Evolutionary conservation across 352 stramenopile genomes (phyloP), one percentile per base, ranked within the genome.

Genomic region (Phytophthora uliginosa): DNA sequence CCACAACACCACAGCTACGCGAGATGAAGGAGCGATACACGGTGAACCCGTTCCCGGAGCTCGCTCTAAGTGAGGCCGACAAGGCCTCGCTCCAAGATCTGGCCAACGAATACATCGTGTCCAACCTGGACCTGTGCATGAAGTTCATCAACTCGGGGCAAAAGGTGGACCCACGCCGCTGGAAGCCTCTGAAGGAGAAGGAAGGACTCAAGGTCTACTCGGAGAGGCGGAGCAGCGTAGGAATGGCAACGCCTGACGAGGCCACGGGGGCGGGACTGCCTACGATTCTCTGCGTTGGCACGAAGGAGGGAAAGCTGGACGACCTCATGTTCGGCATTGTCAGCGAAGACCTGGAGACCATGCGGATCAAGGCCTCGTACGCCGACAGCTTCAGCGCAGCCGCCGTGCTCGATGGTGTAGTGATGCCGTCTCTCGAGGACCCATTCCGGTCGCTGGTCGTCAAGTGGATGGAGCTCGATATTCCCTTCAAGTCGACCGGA

Each of bases 381-480:
- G 36, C 36, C 36, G 36, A 45, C 36, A 45, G 36, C 36, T 45
- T 45, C 42, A 50, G 42, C 18, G 42, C 42, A 15, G 42, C 42
- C 15, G 42, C 42, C 42, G 42, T 50, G 18, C 42, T 50, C 6
- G 42, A 50, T 7, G 42, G 42, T 17, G 42, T 50, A 17, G 42
- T 50, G 15, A 50, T 50, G 42, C 42, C 42, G 42, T 22, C 42
- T n/a, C 42, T 50, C 42, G 42, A 50, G 17, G 42, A 50, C 18
- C 42, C 18, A 7, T 50, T 50, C 42, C 42, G 42, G 42, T 50
- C 42, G 42, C 18, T 50, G 5, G 42, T 50, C 42, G 42, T 50
- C 17, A 50, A 50, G 18, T 50, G 42, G 42, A 50, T 50, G 42
- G 42, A 50, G 42, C 42, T 50, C 42, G 42, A 50, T 17, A 50